Conservation (phyloP, 345 rosid genomes). For the Limnanthes douglasii region DNA sequence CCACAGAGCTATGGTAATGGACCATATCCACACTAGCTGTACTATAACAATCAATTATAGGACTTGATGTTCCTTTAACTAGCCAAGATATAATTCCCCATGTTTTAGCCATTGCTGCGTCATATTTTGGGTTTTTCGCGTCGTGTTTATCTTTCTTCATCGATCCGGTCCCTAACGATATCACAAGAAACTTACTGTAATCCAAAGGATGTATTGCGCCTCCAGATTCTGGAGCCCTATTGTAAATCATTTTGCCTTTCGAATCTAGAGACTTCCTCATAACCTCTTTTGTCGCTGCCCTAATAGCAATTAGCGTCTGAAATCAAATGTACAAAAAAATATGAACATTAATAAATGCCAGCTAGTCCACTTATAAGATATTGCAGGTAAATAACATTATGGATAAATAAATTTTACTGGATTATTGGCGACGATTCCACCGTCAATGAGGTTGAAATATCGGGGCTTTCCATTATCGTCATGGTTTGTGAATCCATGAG, state of each 20-base stretch:
- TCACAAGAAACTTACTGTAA: slow-evolving; percentile 39
- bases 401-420: slow-evolving; percentile 28
- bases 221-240: too few species aligned
- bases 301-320: slow-evolving; percentile 55
- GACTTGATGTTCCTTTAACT: slow-evolving; percentile 21
- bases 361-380: too few species aligned
- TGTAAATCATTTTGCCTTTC: too few species aligned
- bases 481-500: slow-evolving; percentile 33
- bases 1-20: slow-evolving; percentile 45
- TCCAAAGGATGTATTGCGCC: slow-evolving; percentile 39
- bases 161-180: slow-evolving; percentile 62
- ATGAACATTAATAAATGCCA: too few species aligned
- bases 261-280: slow-evolving; percentile 35
- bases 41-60: slow-evolving; percentile 35
- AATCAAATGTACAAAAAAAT: too few species aligned
- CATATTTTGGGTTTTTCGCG: too few species aligned
- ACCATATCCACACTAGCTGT: slow-evolving; percentile 46
- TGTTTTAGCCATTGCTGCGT: slow-evolving; percentile 29
- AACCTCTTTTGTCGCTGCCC: slow-evolving; percentile 46
- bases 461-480: slow-evolving; percentile 9
- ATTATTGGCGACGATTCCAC: slow-evolving; percentile 53
- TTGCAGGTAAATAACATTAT: background rate
- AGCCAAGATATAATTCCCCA: slow-evolving; percentile 63
- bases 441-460: slow-evolving; percentile 64
- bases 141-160: slow-evolving; percentile 17